Conservation (phyloP, 352 stramenopile genomes). For the Phytophthora citricola region DNA sequence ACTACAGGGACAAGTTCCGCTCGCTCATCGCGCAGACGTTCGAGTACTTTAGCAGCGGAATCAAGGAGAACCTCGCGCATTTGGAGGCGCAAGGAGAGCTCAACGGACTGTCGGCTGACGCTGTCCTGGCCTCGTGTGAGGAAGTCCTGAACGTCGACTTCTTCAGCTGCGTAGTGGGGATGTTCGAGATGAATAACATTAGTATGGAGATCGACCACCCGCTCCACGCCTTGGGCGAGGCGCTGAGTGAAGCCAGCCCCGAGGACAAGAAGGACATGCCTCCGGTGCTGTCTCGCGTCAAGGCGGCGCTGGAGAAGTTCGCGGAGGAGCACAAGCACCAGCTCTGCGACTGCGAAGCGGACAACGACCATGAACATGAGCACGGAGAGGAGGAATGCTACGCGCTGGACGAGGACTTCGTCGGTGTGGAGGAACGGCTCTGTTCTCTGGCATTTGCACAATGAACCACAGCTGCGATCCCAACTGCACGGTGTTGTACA, state of each 20-base stretch:
- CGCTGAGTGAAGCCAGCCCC: slow-evolving; percentile 55
- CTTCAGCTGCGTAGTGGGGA: slow-evolving; percentile 92
- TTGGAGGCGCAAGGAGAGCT: slow-evolving; percentile 59
- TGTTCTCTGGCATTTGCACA: slow-evolving; percentile 94
- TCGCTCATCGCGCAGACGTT: slow-evolving; percentile 65
- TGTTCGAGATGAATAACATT: slow-evolving; percentile 98
- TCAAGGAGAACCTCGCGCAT: slow-evolving; percentile 60
- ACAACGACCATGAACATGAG: slow-evolving; percentile 55
- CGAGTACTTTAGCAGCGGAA: slow-evolving; percentile 53
- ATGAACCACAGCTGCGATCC: slow-evolving; percentile 97
- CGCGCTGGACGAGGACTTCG: slow-evolving; percentile 84
- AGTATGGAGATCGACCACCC: slow-evolving; percentile 92
- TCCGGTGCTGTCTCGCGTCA: slow-evolving; percentile 64
- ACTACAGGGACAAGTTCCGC: slow-evolving; percentile 75
- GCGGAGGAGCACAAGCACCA: slow-evolving; percentile 63
- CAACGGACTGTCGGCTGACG: slow-evolving; percentile 61
- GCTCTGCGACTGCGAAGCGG: slow-evolving; percentile 46
- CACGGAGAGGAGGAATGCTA: slow-evolving; percentile 55
- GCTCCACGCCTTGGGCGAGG: slow-evolving; percentile 73
- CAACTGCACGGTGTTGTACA: slow-evolving; percentile 93
- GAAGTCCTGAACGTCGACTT: slow-evolving; percentile 79
- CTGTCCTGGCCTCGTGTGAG: slow-evolving; percentile 54
- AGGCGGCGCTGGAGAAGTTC: slow-evolving; percentile 74
- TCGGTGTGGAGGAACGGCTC: slow-evolving; percentile 94
- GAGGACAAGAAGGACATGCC: slow-evolving; percentile 76